Evolutionary conservation across 495 filamentous ascomycete genomes (phyloP), one percentile per base, ranked within the genome.

Genomic region (Talaromyces ruber): DNA sequence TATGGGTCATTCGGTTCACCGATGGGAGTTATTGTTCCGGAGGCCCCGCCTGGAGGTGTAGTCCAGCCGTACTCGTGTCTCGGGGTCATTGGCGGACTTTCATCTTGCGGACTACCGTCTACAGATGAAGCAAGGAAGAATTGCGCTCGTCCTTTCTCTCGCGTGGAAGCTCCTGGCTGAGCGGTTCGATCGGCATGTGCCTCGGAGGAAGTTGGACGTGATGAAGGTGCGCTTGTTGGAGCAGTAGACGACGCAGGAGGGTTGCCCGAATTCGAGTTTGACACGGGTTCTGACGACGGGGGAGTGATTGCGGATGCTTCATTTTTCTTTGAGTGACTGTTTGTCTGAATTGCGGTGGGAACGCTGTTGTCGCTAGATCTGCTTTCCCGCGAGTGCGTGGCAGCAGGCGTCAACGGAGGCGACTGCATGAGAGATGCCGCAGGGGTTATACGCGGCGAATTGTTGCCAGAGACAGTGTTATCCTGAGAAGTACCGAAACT

Each of bases 1-100:
- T 96, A 96, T 7, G 93, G 92, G 68, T 98, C 92, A 71, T 96
- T 90, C 25, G 77, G 84, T 34, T 96, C 92, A 18, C 88, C 91
- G 11, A 84, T 78, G 4, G 91, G 93, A 45, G 90, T 92, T 63
- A 90, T 89, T 18, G 91, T 86, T 28, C 87, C 79, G 22, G 80
- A 81, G 62, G 83, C 84, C 60, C 75, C 68, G 24, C 79, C 77
- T 11, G 82, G 79, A 25, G 84, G 85, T n/a, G 85, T 86, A 25
- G 71, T 71, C 28, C 78, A 81, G 64, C 85, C 84, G 18, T 81
- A 79, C 11, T 80, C 82, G 21, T 74, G 70, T 64, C 76, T 78
- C 21, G 91, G 83, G 4, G 85, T 87, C 22, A 72, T 64, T 21
- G 79, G 74, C 6, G 83, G 81, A 63, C 79, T 84, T 60, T 76